Evolutionary conservation across 257 asterid genomes (phyloP).

Genomic region (Ocimum tenuiflorum): DNA sequence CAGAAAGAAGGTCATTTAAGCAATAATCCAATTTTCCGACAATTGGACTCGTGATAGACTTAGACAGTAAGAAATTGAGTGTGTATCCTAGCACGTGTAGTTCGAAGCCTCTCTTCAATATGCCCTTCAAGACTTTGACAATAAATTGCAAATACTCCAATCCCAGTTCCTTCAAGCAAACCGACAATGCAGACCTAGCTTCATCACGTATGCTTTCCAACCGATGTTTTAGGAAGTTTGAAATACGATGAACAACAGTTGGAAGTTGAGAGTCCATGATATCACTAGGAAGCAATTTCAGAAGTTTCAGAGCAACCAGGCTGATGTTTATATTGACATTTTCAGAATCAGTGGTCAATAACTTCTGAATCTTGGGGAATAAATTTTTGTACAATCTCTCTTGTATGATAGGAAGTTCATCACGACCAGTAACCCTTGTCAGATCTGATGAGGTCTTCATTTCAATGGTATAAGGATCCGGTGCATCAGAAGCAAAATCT

Average conservation of each 20-base stretch:
- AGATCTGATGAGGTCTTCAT: slow-evolving; percentile 24
- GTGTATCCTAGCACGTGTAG: slow-evolving; percentile 88
- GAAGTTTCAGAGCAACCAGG: slow-evolving; percentile 76
- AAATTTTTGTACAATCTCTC: slow-evolving; percentile 43
- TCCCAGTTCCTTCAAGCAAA: slow-evolving; percentile 81
- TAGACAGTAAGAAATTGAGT: slow-evolving; percentile 63
- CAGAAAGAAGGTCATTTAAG: slow-evolving; percentile 64
- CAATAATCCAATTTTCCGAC: slow-evolving; percentile 76
- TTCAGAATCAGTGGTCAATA: slow-evolving; percentile 58
- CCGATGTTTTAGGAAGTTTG: slow-evolving; percentile 71
- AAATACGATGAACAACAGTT: slow-evolving; percentile 80
- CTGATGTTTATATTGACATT: slow-evolving; percentile 62
- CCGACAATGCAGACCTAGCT: slow-evolving; percentile 85
- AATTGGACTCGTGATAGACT: slow-evolving; percentile 47
- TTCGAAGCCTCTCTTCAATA: slow-evolving; percentile 74
- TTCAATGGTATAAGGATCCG: slow-evolving; percentile 29
- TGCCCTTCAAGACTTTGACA: slow-evolving; percentile 62
- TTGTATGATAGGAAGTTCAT: slow-evolving; percentile 37
- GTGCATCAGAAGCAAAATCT: slow-evolving; percentile 35
- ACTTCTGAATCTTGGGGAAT: slow-evolving; percentile 73
- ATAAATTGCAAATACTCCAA: slow-evolving; percentile 75
- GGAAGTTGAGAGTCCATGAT: slow-evolving; percentile 74
- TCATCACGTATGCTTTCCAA: slow-evolving; percentile 84
- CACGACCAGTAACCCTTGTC: slow-evolving; percentile 20
- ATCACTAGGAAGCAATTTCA: slow-evolving; percentile 78